These are phyloP conservation scores for Ceratobasidium sp. DNA, from an alignment of 1,284 basidiomycete genomes.

Conservation along the genomic window DNA sequence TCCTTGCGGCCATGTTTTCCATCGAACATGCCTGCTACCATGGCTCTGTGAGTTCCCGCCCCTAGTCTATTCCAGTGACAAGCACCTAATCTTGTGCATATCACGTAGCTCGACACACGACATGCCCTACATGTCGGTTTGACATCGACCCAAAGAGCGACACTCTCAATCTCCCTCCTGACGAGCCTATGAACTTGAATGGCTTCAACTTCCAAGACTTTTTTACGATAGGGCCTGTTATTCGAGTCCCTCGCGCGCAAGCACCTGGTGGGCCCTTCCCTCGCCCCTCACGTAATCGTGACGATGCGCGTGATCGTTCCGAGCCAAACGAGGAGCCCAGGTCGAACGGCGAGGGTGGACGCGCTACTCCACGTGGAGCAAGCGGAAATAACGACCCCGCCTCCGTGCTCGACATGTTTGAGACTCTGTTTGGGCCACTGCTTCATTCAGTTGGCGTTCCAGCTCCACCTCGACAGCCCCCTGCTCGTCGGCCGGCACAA, in stretches of 20 bases:
- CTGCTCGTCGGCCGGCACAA: background rate
- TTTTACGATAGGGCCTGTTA: slow-evolving; percentile 33
- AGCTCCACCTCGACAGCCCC: background rate
- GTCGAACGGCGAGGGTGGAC: background rate
- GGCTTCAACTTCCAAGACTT: slow-evolving; percentile 38
- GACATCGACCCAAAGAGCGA: slow-evolving; percentile 80
- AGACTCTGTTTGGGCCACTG: slow-evolving; percentile 21
- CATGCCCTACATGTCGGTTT: slow-evolving; percentile 84
- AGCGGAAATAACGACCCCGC: background rate
- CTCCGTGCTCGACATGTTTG: slow-evolving; percentile 33
- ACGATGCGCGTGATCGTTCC: background rate
- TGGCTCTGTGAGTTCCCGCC: slow-evolving; percentile 69
- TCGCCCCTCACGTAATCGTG: background rate
- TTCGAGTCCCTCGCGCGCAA: slow-evolving; percentile 29
- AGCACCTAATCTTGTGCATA: background rate
- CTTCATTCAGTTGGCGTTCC: slow-evolving; percentile 22
- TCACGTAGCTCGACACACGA: slow-evolving; percentile 76
- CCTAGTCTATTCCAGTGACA: background rate
- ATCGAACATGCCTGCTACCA: slow-evolving; percentile 78
- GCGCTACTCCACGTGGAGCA: background rate
- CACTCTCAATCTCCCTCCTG: slow-evolving; percentile 36
- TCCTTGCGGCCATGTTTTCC: slow-evolving; percentile 84
- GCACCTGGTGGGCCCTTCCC: slow-evolving; percentile 5
- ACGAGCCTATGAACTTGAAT: slow-evolving; percentile 13
- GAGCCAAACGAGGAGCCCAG: background rate